These are phyloP conservation scores for maize (Zea mays) DNA, from an alignment of 176 grass and related monocot species.

Conservation along the genomic window Zm-B73-REFERENCE-NAM-5.0 NC_050099.1:144134501-144135000, in stretches of 20 bases:
- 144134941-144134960: neutral
- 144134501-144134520: constrained; percentile 8
- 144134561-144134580: constrained; percentile 45
- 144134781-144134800: constrained; percentile 57
- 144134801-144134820: neutral
- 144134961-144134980: neutral
- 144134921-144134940: neutral
- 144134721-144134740: constrained; percentile 53
- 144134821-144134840: constrained; percentile 18
- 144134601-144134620: constrained; percentile 9
- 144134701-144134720: constrained; percentile 45
- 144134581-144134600: constrained; percentile 56
- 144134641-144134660: constrained; percentile 41
- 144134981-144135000: neutral
- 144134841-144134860: accelerated
- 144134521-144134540: constrained; percentile 41
- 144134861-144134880: neutral
- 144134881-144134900: neutral
- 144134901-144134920: neutral
- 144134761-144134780: constrained; percentile 38
- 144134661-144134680: constrained; percentile 43
- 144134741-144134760: constrained; percentile 39
- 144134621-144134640: constrained; percentile 41
- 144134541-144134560: constrained; percentile 33
- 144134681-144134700: constrained; percentile 46